phyloP scores from a whole-genome alignment of 1,284 basidiomycete genomes.

The Austroboletus novae-zelandiae region DNA sequence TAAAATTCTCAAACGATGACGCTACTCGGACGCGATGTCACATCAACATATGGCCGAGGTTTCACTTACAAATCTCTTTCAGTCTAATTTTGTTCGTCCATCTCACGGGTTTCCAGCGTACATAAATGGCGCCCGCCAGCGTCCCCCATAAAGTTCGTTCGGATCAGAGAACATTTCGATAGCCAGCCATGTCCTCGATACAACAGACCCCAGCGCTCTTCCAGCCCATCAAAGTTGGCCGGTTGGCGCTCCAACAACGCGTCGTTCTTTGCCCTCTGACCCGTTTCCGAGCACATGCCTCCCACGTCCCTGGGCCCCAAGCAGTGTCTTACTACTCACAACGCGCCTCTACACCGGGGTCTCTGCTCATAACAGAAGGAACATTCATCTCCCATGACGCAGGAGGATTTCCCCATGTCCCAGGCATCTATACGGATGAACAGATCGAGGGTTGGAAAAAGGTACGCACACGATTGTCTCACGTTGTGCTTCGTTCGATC shows the following conservation, averaged over 20 bases:
- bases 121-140: no score
- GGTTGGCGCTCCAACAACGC: slow-evolving; percentile 30
- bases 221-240: slow-evolving; percentile 32
- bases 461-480: slow-evolving; percentile 2
- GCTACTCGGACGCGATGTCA: no score
- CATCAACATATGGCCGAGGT: no score
- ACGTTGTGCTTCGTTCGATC: no score
- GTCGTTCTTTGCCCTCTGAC: slow-evolving; percentile 36
- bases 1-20: no score
- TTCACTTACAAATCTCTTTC: no score
- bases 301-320: slow-evolving; percentile 20
- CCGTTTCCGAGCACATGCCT: slow-evolving; percentile 27
- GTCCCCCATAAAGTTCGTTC: no score
- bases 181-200: slow-evolving; percentile 2
- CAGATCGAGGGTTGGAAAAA: slow-evolving; percentile 25
- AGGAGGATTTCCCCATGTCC: slow-evolving; percentile 22
- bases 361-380: slow-evolving; percentile 32
- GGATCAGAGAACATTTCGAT: no score
- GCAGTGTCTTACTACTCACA: slow-evolving; percentile 33
- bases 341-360: slow-evolving; percentile 25
- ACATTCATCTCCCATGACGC: slow-evolving; percentile 17
- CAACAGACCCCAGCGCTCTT: background rate
- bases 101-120: no score
- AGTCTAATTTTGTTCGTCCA: no score
- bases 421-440: slow-evolving; percentile 24